A percentile compares a stretch with the other conserved stretches of the same genome.
Conservation (phyloP, 2,329 filamentous ascomycete genomes). For the Aureobasidium melanogenum region DNA sequence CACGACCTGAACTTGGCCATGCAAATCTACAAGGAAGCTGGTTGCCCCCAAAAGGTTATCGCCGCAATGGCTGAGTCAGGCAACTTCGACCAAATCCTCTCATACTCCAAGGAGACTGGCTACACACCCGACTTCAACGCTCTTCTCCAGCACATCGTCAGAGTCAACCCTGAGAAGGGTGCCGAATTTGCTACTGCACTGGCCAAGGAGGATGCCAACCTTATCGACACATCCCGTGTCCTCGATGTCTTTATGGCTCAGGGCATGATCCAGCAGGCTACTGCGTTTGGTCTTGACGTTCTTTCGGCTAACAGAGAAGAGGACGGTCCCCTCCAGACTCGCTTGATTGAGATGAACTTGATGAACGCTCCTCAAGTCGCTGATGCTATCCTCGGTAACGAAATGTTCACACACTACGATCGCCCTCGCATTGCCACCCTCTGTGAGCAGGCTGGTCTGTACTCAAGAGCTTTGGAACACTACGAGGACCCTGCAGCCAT, state of each 20-base stretch:
- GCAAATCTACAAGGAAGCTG: slow-evolving; percentile 81
- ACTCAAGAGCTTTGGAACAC: slow-evolving; percentile 68
- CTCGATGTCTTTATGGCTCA: slow-evolving; percentile 98
- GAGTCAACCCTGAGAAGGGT: slow-evolving; percentile 85
- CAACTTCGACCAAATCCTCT: slow-evolving; percentile 93
- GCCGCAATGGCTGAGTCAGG: slow-evolving; percentile 91
- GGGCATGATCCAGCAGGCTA: slow-evolving; percentile 94
- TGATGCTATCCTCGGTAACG: slow-evolving; percentile 93
- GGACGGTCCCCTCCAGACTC: slow-evolving; percentile 86
- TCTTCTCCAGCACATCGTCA: slow-evolving; percentile 84
- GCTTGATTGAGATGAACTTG: slow-evolving; percentile 95
- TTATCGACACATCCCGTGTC: slow-evolving; percentile 88
- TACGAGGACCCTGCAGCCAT: slow-evolving; percentile 84
- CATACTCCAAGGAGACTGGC: slow-evolving; percentile 74
- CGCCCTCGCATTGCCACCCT: slow-evolving; percentile 78
- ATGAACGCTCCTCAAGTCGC: slow-evolving; percentile 95
- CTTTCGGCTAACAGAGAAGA: slow-evolving; percentile 92
- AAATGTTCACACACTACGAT: slow-evolving; percentile 98
- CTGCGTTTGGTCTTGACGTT: slow-evolving; percentile 93
- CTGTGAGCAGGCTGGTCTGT: slow-evolving; percentile 84
- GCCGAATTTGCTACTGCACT: slow-evolving; percentile 89
- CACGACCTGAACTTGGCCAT: slow-evolving; percentile 86
- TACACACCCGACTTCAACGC: slow-evolving; percentile 95
- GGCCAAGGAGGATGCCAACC: slow-evolving; percentile 76
- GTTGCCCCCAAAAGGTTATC: slow-evolving; percentile 86